A percentile compares a stretch with the other conserved stretches of the same genome.
phyloP scores from a whole-genome alignment of 768 basidiomycete genomes.

The Boletus tylopilopsis region DNA sequence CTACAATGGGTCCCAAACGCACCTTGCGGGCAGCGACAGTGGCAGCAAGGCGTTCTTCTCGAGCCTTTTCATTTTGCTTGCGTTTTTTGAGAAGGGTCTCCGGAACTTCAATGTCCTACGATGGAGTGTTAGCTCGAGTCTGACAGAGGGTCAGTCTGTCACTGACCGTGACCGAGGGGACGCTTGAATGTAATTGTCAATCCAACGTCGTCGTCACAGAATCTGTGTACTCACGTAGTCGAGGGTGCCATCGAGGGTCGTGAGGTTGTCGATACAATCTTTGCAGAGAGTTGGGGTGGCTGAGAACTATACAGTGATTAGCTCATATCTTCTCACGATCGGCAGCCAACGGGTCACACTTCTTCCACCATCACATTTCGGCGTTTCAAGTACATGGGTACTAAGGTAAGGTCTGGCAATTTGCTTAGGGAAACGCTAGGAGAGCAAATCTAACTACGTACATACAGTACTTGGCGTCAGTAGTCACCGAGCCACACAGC shows the following conservation, averaged over 20 bases:
- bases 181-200: slow-evolving; percentile 26
- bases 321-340: slow-evolving; percentile 25
- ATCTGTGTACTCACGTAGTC: slow-evolving; percentile 44
- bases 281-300: slow-evolving; percentile 29
- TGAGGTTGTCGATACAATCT: slow-evolving; percentile 29
- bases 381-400: too few relatives aligned
- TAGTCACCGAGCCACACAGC: too few relatives aligned
- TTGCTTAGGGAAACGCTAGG: too few relatives aligned
- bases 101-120: slow-evolving; percentile 90
- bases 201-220: background rate
- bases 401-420: too few relatives aligned
- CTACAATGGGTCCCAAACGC: slow-evolving; percentile 29
- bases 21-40: slow-evolving; percentile 89
- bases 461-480: too few relatives aligned
- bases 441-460: too few relatives aligned
- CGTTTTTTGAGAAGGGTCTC: slow-evolving; percentile 99
- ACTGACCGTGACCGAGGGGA: slow-evolving; percentile 47
- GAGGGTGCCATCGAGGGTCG: slow-evolving; percentile 45
- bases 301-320: slow-evolving; percentile 37
- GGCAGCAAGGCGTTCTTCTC: slow-evolving; percentile 87
- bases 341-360: background rate
- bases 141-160: background rate
- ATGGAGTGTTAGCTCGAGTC: slow-evolving; percentile 11
- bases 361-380: background rate
- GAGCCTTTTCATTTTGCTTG: slow-evolving; percentile 94